Base-by-base conservation (phyloP, 371 early-diverging fungal genomes). In the Zychaea mexicana region DNA sequence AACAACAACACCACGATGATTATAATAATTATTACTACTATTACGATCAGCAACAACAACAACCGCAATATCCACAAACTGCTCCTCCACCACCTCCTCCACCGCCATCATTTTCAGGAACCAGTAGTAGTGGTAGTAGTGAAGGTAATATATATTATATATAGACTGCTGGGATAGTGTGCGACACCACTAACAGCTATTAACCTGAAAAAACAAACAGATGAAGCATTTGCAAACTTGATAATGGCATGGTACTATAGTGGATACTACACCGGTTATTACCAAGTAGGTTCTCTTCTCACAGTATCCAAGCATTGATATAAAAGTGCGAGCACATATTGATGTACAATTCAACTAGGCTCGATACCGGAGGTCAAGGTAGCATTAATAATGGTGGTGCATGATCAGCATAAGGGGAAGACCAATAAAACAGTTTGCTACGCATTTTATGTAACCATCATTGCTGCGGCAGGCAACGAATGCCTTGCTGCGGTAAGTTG, bases 201-300 rank as follows among this genome's bases (percentile, higher is more conserved):
- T n/a, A n/a, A n/a, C n/a, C n/a, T n/a, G n/a, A n/a, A 54, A 21
- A 53, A 4, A 28, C 53, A 6, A 53, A 9, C 13, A 8, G 61
- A 62, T 42, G 62, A 62, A 24, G 62, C 55, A 30, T 72, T 90
- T 32, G 57, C 82, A 26, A 84, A 85, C 64, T 68, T 89, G 67
- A 83, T 86, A 66, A 88, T 86, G 88, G 82, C 92, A 10, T 92
- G 90, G 90, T 92, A 90, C 66, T 89, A 82, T 67, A 83, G 89
- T 10, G 92, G 92, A 4, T 90, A 90, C 66, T 92, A 92, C 66
- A 86, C 89, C 19, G 92, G 89, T 33, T 77, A 84, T 26, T 88
- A 90, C 66, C 88, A 88, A 70, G 88, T 69, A 62, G 52, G 56
- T 32, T 28, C 12, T 21, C 12, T 57, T 7, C 7, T 36, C 7